These are phyloP conservation scores for Botryobasidium botryosum DNA, from an alignment of 768 basidiomycete species.

Conservation along the genomic window DNA sequence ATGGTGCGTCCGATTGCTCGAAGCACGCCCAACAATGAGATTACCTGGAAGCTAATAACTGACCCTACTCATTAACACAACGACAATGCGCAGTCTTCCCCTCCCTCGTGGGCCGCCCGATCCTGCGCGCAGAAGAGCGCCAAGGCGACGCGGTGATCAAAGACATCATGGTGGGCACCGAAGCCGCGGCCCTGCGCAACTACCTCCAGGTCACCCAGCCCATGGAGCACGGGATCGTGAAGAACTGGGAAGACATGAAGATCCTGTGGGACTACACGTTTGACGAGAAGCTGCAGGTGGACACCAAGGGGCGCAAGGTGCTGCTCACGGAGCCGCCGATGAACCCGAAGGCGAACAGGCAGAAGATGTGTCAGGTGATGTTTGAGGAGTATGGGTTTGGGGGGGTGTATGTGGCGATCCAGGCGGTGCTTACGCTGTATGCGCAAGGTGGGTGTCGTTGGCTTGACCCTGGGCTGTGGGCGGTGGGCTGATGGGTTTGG, in stretches of 20 bases:
- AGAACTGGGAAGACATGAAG: slow-evolving; percentile 99
- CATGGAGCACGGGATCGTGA: slow-evolving; percentile 98
- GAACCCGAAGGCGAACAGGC: slow-evolving; percentile 90
- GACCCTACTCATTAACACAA: not conserved
- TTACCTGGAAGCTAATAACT: not conserved
- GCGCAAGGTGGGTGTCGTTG: slow-evolving; percentile 65
- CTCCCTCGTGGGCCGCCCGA: slow-evolving; percentile 91
- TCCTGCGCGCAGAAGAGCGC: slow-evolving; percentile 93
- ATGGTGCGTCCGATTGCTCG: slow-evolving; percentile 38
- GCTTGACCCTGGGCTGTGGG: not conserved
- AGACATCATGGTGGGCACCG: slow-evolving; percentile 97
- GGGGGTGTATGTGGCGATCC: slow-evolving; percentile 93
- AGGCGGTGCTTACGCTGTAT: slow-evolving; percentile 94
- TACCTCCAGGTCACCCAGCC: slow-evolving; percentile 95
- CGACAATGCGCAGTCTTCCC: slow-evolving; percentile 60
- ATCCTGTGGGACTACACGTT: slow-evolving; percentile 98
- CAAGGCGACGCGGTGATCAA: slow-evolving; percentile 74
- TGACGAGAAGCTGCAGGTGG: slow-evolving; percentile 80
- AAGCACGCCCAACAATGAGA: not conserved
- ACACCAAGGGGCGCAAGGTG: slow-evolving; percentile 75
- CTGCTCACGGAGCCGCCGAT: slow-evolving; percentile 96
- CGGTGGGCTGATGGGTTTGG: not conserved
- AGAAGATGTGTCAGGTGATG: slow-evolving; percentile 95
- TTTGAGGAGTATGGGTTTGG: slow-evolving; percentile 97
- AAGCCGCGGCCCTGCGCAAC: slow-evolving; percentile 84